Base-by-base conservation (phyloP, 208 protist species). In the Kentomonas sorsogonicus region DNA sequence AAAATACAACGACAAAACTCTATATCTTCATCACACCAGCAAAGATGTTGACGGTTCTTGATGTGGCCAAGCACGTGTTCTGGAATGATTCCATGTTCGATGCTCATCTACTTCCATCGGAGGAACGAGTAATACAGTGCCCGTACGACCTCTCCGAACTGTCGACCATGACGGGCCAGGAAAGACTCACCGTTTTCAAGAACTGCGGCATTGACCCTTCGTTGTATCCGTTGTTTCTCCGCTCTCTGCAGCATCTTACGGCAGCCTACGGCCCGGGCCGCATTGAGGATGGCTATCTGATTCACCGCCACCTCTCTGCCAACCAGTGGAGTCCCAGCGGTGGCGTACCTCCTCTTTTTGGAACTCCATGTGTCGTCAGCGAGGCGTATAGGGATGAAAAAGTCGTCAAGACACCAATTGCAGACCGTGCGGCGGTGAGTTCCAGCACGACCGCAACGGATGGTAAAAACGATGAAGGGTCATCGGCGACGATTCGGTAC, bases 211-310 rank as follows among this genome's bases (percentile, higher is more conserved):
- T 94, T 44, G 75, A 94, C 53, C 67, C 68, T 4, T 73, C 67
- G 22, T 62, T 91, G 33, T 77, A 83, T 63, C 87, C 84, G 20
- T 56, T 89, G 22, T 94, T 94, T 69, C 50, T 94, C 20, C 61
- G 87, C 3, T 61, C 81, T 3, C 39, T 94, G 27, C 87, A 94
- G 58, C 74, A 89, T 50, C 48, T 94, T 27, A 94, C 87, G 3
- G 66, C 83, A 25, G 38, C 74, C 27, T 70, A 87, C 46, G 60
- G 70, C 22, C 33, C 63, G 13, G 81, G 74, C 1, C 75, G 45
- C 27, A 74, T 86, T 16, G 68, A 74, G 30, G 75, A 87, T 23
- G 63, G 68, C 29, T 90, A 90, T 53, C 54, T 72, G 53, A 69
- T 90, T 66, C 87, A 94, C 69, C 67, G 79, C 3, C 79, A 79